phyloP scores from a whole-genome alignment of 1,139 yeast genomes.

The Trichomonascaceae sp. region DNA sequence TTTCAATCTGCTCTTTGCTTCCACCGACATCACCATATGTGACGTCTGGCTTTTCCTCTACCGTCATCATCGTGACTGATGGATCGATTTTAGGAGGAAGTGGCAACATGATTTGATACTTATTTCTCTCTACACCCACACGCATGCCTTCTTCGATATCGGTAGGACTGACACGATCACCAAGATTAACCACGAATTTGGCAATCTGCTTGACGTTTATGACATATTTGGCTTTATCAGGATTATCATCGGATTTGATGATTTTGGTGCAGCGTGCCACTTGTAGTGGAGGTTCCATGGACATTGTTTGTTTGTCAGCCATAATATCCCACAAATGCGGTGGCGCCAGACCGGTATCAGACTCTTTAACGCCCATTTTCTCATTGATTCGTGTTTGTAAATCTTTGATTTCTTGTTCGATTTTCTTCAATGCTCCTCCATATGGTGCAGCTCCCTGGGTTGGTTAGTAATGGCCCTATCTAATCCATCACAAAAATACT shows the following conservation, averaged over 20 bases:
- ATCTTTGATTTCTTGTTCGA: slow-evolving; percentile 78
- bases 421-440: slow-evolving; percentile 67
- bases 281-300: slow-evolving; percentile 91
- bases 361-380: slow-evolving; percentile 86
- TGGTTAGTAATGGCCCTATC: slow-evolving; percentile 6
- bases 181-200: slow-evolving; percentile 92
- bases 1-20: slow-evolving; percentile 95
- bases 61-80: slow-evolving; percentile 99
- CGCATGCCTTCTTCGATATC: slow-evolving; percentile 99
- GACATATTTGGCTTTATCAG: slow-evolving; percentile 84
- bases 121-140: slow-evolving; percentile 96
- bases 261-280: slow-evolving; percentile 98
- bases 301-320: slow-evolving; percentile 92
- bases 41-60: slow-evolving; percentile 93
- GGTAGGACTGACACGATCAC: slow-evolving; percentile 95
- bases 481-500: slow-evolving; percentile 16
- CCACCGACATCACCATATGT: slow-evolving; percentile 90
- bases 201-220: slow-evolving; percentile 97
- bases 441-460: slow-evolving; percentile 92
- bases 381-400: slow-evolving; percentile 86
- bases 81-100: slow-evolving; percentile 98
- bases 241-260: slow-evolving; percentile 63
- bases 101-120: slow-evolving; percentile 94
- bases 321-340: slow-evolving; percentile 96
- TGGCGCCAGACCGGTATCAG: slow-evolving; percentile 93